A percentile compares a stretch with the other conserved stretches of the same genome.
Evolutionary conservation across 2,329 filamentous ascomycete species (phyloP).

Genomic region (Hortaea sp.): DNA sequence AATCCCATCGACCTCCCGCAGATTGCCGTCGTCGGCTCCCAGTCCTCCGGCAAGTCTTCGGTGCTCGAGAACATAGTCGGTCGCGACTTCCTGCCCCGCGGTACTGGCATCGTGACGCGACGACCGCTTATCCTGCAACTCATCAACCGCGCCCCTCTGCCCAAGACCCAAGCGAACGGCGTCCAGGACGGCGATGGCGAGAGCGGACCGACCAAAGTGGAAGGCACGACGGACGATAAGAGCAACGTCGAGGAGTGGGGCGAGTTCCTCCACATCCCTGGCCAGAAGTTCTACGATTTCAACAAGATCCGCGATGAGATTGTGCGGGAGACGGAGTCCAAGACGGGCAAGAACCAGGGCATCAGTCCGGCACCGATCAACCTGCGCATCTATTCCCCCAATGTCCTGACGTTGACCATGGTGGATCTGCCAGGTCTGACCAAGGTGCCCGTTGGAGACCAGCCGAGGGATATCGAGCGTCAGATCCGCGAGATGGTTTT

Average conservation of each 20-base stretch:
- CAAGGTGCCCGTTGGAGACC: conserved; percentile 92
- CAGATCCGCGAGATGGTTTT: conserved; percentile 98
- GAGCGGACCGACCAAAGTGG: conserved; percentile 35
- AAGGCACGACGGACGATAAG: conserved; percentile 65
- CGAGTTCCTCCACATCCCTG: conserved; percentile 95
- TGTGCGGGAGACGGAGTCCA: conserved; percentile 87
- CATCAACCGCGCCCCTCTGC: conserved; percentile 65
- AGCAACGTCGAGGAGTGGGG: conserved; percentile 95
- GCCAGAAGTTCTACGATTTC: conserved; percentile 96
- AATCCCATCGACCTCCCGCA: conserved; percentile 98
- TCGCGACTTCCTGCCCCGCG: conserved; percentile 93
- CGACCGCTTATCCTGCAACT: conserved; percentile 93
- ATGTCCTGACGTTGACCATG: conserved; percentile 90
- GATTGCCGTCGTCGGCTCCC: conserved; percentile 95
- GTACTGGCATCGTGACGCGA: conserved; percentile 92
- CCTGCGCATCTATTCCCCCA: conserved; percentile 94
- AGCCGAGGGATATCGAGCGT: conserved; percentile 89
- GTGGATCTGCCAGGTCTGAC: conserved; percentile 95
- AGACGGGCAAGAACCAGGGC: conserved; percentile 90
- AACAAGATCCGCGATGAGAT: conserved; percentile 98
- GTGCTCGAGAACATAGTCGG: conserved; percentile 98
- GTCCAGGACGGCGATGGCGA: conserved; percentile 57
- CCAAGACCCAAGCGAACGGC: conserved; percentile 60
- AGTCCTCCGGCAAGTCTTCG: conserved; percentile 98
- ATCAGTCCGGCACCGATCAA: conserved; percentile 97